Base-by-base conservation (phyloP, 1,284 basidiomycete species). In the Cutaneotrichosporon sp. region DNA sequence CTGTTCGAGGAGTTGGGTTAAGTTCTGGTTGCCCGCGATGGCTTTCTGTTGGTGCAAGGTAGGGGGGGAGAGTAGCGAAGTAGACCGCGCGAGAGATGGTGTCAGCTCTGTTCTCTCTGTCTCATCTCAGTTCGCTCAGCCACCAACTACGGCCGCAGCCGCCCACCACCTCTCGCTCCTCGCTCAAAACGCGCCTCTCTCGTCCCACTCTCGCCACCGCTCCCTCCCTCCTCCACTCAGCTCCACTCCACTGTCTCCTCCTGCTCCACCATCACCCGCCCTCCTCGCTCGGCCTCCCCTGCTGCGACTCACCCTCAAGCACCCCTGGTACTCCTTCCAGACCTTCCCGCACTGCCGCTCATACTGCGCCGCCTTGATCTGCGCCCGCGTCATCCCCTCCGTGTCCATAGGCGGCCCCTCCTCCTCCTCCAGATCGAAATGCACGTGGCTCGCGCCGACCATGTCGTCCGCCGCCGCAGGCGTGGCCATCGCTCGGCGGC, bases 311-410 rank as follows among this genome's bases (percentile, higher is more conserved):
- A 88, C 89, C 81, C 89, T 87, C 20, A 97, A 84, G 76, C 94
- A 97, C 3, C 81, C 80, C 66, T 86, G 86, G 78, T 97, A 97
- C 66, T 84, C 84, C 38, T 83, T 79, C 89, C 92, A 97, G 11
- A 91, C 79, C 67, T 83, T 84, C 4, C 92, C 93, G 69, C 93
- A 97, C 50, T 88, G 87, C 51, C 82, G 78, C 68, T 95, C 88
- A 74, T 92, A 94, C 73, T 92, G 88, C 50, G 88, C 87, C 9
- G 89, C 90, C 71, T 80, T 81, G 58, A 74, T 67, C 66, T 72
- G 72, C 7, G 72, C 71, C 58, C 73, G 64, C 46, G 66, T 76
- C 69, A 75, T 77, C 50, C 72, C 74, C 36, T 51, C 69, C 27
- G 67, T 78, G 64, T 70, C 76, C 36, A 71, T 69, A 43, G 62